These are phyloP conservation scores for Earliella scabrosa DNA, from an alignment of 1,284 basidiomycete species.

Conservation along the genomic window DNA sequence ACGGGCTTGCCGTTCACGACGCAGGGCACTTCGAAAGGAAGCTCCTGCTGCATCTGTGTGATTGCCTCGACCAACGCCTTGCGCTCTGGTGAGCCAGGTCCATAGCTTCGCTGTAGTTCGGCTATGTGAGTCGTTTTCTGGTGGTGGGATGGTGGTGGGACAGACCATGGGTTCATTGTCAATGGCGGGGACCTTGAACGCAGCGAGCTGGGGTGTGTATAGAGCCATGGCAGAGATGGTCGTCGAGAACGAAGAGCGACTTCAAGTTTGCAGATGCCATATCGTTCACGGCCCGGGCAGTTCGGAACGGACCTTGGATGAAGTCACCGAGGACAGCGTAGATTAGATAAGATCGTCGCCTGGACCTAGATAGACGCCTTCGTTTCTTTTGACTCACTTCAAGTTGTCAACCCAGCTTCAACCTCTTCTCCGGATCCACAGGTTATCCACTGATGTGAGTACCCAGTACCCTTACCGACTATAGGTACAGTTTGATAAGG, in stretches of 20 bases:
- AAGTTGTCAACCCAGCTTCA: no score
- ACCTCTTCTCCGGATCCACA: no score
- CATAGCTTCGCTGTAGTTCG: slow-evolving; percentile 58
- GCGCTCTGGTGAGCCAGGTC: slow-evolving; percentile 82
- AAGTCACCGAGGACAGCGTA: not conserved
- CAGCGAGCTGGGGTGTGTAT: slow-evolving; percentile 70
- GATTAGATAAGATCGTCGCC: no score
- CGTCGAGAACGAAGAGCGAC: slow-evolving; percentile 4
- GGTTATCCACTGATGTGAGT: no score
- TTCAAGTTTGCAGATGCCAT: not conserved
- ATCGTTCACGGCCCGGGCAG: not conserved
- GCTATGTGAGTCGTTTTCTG: not conserved
- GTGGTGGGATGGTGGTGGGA: slow-evolving; percentile 2
- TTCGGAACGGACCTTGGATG: not conserved
- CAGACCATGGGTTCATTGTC: slow-evolving; percentile 93
- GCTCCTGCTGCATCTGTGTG: slow-evolving; percentile 77
- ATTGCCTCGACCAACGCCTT: slow-evolving; percentile 78
- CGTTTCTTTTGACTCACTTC: no score
- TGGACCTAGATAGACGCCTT: no score
- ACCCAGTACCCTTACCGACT: no score
- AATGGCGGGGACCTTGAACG: slow-evolving; percentile 82
- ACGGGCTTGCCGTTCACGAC: slow-evolving; percentile 92
- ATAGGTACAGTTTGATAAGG: no score
- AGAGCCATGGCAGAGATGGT: slow-evolving; percentile 33
- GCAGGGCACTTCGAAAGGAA: slow-evolving; percentile 92